phyloP scores from a whole-genome alignment of 2,329 filamentous ascomycete genomes.

The Fusarium falciforme region DNA sequence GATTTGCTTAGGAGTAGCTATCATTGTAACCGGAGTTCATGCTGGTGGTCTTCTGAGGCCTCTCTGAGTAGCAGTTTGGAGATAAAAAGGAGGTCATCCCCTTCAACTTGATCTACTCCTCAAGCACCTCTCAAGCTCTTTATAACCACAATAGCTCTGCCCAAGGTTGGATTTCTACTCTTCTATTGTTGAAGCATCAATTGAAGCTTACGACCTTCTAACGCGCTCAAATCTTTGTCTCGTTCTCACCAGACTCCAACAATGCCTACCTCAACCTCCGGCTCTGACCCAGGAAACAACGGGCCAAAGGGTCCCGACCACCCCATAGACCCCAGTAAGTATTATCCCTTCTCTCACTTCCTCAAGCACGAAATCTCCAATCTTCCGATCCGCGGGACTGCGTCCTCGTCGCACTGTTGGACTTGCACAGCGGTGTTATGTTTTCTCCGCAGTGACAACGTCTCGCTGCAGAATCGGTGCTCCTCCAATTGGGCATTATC shows the following conservation, averaged over 20 bases:
- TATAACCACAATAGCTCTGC: not conserved
- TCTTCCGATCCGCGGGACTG: not conserved
- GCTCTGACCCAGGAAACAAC: constrained; percentile 18
- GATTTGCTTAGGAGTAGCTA: not conserved
- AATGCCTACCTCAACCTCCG: constrained; percentile 12
- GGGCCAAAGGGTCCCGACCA: constrained; percentile 1
- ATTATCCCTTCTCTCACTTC: not conserved
- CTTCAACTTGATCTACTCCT: not conserved
- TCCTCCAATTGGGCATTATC: constrained; percentile 5
- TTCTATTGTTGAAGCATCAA: not conserved
- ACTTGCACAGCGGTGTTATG: constrained; percentile 14
- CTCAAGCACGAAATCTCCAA: not conserved
- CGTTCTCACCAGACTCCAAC: not conserved
- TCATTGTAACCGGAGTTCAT: not conserved
- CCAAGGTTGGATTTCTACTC: not conserved
- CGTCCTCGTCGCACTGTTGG: constrained; percentile 3
- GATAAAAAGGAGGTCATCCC: constrained; percentile 10
- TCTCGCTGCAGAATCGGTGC: constrained; percentile 11
- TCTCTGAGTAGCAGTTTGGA: not conserved
- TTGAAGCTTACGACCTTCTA: not conserved
- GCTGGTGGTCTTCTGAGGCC: not conserved
- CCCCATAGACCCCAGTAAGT: constrained; percentile 30
- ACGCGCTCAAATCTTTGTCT: not conserved
- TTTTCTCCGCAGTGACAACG: constrained; percentile 15
- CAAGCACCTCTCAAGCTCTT: not conserved